Base-by-base conservation (phyloP, 2,329 filamentous ascomycete genomes). In the Sphaerulina vaccinii region DNA sequence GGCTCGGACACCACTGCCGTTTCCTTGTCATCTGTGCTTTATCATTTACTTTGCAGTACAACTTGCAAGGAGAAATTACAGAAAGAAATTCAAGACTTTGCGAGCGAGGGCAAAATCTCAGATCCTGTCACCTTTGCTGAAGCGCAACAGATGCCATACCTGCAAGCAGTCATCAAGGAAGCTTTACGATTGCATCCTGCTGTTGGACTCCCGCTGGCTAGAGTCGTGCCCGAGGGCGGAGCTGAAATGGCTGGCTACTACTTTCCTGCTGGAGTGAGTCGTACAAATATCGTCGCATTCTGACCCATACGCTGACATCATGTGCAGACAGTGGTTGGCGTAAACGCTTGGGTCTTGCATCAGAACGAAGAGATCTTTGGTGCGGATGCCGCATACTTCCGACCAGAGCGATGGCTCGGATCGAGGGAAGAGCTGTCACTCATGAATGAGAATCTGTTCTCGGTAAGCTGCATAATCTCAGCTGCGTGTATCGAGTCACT, bases 321-420 rank as follows among this genome's bases (percentile, higher is more conserved):
- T 10, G 15, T 11, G 10, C 21, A 55, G 52, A 49, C 49, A 7
- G 11, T 19, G 2, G 53, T 52, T 11, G 53, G 53, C 16, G 49
- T 49, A 10, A 49, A 40, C 15, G 44, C 53, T 8, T 56, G 53
- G 50, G 50, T 46, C 3, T 48, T 76, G 0, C 71, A 76, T 49
- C 67, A 68, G 1, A 73, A 77, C 53, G 68, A 69, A 4, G 56
- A 60, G 3, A 67, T 73, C 2, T 77, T 67, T 33, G 75, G 74
- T 2, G 68, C 73, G 8, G 74, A 78, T 45, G 69, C 69, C 5
- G 68, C 71, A 7, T 66, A 68, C 5, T 77, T 76, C 57, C 62
- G 66, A 22, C 75, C 75, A 0, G 74, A 77, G 53, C 64, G 74
- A n/a, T 76, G 76, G 73, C 55, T 75, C 0, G 70, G 71, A 22